phyloP scores from a whole-genome alignment of 2,329 filamentous ascomycete genomes.

The Ophiocordyceps unilateralis region DNA sequence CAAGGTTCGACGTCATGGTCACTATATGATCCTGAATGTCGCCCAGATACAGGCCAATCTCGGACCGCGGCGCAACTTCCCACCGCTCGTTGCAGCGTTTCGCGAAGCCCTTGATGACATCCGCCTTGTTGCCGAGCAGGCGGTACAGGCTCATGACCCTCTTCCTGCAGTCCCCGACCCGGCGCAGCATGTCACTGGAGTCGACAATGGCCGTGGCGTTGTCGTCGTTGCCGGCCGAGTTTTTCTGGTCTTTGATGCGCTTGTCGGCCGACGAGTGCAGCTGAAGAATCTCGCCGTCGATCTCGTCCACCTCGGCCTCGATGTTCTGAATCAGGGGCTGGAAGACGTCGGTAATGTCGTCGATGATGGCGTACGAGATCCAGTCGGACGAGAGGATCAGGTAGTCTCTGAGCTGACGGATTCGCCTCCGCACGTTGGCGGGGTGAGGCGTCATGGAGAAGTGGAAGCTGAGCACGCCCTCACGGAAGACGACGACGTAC shows the following conservation, averaged over 20 bases:
- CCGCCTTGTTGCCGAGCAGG: slow-evolving; percentile 87
- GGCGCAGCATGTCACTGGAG: slow-evolving; percentile 67
- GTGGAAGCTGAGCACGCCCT: slow-evolving; percentile 91
- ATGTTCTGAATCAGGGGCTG: slow-evolving; percentile 82
- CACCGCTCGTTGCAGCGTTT: slow-evolving; percentile 97
- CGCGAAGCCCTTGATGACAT: slow-evolving; percentile 97
- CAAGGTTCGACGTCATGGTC: slow-evolving; percentile 93
- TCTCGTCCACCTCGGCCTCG: slow-evolving; percentile 91
- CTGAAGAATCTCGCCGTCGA: slow-evolving; percentile 77
- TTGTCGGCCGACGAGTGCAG: slow-evolving; percentile 48
- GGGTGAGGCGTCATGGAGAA: slow-evolving; percentile 93
- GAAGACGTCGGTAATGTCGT: slow-evolving; percentile 96
- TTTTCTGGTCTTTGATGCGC: slow-evolving; percentile 20
- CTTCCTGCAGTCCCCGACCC: slow-evolving; percentile 87
- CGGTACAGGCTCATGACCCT: slow-evolving; percentile 94
- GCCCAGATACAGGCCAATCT: slow-evolving; percentile 93
- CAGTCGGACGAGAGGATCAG: slow-evolving; percentile 86
- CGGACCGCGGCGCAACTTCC: slow-evolving; percentile 85
- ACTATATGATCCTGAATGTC: slow-evolving; percentile 99
- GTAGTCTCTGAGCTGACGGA: slow-evolving; percentile 87
- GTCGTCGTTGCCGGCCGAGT: slow-evolving; percentile 28
- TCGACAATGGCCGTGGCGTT: slow-evolving; percentile 26
- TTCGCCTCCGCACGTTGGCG: slow-evolving; percentile 83
- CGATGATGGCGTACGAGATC: slow-evolving; percentile 96
- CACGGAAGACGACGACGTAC: slow-evolving; percentile 91